Evolutionary conservation across 2,329 filamentous ascomycete species (phyloP).

Genomic region (Talaromyces sp.): DNA sequence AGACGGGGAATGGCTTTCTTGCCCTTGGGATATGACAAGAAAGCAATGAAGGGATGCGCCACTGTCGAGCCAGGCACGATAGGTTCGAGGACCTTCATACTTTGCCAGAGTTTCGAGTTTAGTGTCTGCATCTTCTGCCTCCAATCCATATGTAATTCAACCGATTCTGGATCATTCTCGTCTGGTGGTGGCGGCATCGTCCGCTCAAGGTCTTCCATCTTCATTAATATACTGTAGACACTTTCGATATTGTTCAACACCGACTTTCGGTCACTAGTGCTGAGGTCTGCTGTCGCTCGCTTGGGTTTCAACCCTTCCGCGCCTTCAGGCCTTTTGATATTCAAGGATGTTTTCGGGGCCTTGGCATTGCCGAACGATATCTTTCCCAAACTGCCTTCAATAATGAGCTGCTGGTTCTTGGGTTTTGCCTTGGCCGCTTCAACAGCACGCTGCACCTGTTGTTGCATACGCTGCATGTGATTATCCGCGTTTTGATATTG

Average conservation of each 20-base stretch:
- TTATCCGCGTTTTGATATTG: slow-evolving; percentile 79
- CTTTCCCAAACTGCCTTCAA: slow-evolving; percentile 93
- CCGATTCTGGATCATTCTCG: slow-evolving; percentile 63
- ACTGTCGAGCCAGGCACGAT: slow-evolving; percentile 68
- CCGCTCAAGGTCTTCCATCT: slow-evolving; percentile 88
- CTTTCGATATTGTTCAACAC: slow-evolving; percentile 82
- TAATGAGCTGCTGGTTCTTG: slow-evolving; percentile 94
- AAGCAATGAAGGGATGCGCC: slow-evolving; percentile 89
- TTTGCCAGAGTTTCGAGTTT: slow-evolving; percentile 76
- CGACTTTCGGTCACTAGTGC: slow-evolving; percentile 71
- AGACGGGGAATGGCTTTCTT: slow-evolving; percentile 94
- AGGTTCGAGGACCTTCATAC: slow-evolving; percentile 88
- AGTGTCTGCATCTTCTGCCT: slow-evolving; percentile 65
- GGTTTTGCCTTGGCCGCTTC: slow-evolving; percentile 96
- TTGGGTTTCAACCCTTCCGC: slow-evolving; percentile 54
- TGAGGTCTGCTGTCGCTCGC: slow-evolving; percentile 49
- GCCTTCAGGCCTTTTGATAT: slow-evolving; percentile 83
- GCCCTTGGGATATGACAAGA: slow-evolving; percentile 90
- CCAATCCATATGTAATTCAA: slow-evolving; percentile 77
- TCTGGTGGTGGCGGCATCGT: slow-evolving; percentile 66
- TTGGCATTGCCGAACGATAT: slow-evolving; percentile 99
- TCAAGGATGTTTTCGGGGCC: slow-evolving; percentile 89
- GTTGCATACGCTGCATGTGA: slow-evolving; percentile 98
- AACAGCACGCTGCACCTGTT: slow-evolving; percentile 94
- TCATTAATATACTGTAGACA: slow-evolving; percentile 84